phyloP scores from a whole-genome alignment of 23 red algal genomes.

The Gracilaria domingensis region DNA sequence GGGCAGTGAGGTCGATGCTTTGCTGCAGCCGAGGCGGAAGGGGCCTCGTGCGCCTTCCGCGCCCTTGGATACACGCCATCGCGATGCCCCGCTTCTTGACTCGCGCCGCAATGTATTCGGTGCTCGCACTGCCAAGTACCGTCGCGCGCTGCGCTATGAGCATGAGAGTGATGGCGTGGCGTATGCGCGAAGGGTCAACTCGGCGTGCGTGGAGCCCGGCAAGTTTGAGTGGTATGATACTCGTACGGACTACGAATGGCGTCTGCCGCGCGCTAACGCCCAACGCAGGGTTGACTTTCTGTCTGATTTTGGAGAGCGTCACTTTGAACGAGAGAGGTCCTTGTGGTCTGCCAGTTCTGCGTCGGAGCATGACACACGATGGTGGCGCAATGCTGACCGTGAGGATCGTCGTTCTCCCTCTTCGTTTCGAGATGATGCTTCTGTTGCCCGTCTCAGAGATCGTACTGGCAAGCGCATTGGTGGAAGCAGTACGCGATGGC shows the following conservation, averaged over 20 bases:
- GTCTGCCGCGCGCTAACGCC: not conserved
- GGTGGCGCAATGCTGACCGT: slow-evolving; percentile 21
- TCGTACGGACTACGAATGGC: slow-evolving; percentile 45
- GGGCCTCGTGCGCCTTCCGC: slow-evolving; percentile 28
- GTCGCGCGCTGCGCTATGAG: slow-evolving; percentile 24
- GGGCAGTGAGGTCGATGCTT: slow-evolving; percentile 1
- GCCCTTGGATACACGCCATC: slow-evolving; percentile 1
- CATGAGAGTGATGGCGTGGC: not conserved
- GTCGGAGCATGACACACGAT: slow-evolving; percentile 14
- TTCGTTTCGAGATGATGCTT: slow-evolving; percentile 38
- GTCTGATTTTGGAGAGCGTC: slow-evolving; percentile 26
- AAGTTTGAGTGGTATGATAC: slow-evolving; percentile 27
- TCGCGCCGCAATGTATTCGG: not conserved
- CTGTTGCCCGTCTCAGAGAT: not conserved
- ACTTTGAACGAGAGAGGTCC: slow-evolving; percentile 8
- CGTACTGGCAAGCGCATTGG: slow-evolving; percentile 28
- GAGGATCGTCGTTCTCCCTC: slow-evolving; percentile 35
- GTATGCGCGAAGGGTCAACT: slow-evolving; percentile 2
- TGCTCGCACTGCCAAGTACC: not conserved
- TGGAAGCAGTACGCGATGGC: slow-evolving; percentile 16
- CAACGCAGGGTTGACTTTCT: slow-evolving; percentile 13
- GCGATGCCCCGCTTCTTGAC: not conserved
- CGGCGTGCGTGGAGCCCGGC: slow-evolving; percentile 17
- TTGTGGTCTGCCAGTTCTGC: slow-evolving; percentile 24
- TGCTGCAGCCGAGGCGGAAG: slow-evolving; percentile 11